Base-by-base conservation (phyloP, 2,329 filamentous ascomycete species). In the Aspergillus pseudotamarii region DNA sequence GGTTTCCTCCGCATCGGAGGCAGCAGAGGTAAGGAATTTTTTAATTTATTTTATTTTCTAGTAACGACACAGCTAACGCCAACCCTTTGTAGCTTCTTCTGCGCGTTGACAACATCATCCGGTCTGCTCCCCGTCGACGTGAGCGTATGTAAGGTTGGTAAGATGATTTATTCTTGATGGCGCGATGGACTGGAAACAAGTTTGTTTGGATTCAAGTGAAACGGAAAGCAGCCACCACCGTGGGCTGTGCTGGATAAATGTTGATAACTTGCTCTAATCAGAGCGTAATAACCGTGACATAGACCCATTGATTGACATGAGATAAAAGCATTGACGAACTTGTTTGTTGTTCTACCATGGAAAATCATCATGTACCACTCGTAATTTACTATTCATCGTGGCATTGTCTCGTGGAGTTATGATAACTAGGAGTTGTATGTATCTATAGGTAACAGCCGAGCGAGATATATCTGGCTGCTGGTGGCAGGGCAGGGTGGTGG, bases 31-130 rank as follows among this genome's bases (percentile, higher is more conserved):
- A 84, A 83, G 89, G 65, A 78, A 38, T 8, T 30, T 30, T 23
- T 12, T 19, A 8, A 36, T 30, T 21, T 36, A 30, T n/a, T 54
- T 23, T 38, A 9, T n/a, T 12, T 43, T 36, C n/a, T 12, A 34
- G 53, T 21, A 6, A 10, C 16, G 16, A 23, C 41, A 32, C 56
- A 32, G 61, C 72, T 72, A 67, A 72, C 64, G 10, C 9, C 14
- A 8, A 56, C 61, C 5, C 28, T 36, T 60, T 61, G 59, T 70
- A 94, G 91, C 84, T 98, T 68, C 86, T 99, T 67, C 84, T 99
- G 69, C 88, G 95, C 76, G 95, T 99, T 58, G 95, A 99, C 82
- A 95, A 98, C 80, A 99, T 99, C 78, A 98, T 99, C 78, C 90
- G 94, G 66, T 92, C 93, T 58, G 95, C 95, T 58, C 95, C 95